Evolutionary conservation across 192 early-diverging fungal species (phyloP), one percentile per base, ranked within the genome.

Genomic region (Backusella australiensis): DNA sequence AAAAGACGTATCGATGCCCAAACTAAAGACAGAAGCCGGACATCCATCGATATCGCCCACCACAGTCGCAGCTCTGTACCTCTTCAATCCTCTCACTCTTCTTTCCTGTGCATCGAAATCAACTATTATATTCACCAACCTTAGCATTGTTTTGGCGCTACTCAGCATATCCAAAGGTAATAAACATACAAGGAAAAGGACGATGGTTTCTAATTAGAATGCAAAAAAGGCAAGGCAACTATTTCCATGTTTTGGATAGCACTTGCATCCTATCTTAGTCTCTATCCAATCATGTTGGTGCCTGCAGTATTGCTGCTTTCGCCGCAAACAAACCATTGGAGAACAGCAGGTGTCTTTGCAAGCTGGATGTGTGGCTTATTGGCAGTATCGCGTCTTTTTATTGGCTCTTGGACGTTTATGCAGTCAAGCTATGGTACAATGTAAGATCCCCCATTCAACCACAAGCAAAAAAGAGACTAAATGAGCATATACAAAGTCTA

Each of bases 1-100:
- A 29, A 38, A 74, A 11, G 75, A 79, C 44, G 42, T 6, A 19
- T 34, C 39, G 6, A 5, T 3, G 4, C 39, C 41, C 29, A 69
- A 56, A 84, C 87, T 66, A 74, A 78, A 68, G 74, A 76, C 49
- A 41, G 75, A 73, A 15, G n/a, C 66, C 5, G 78, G 80, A 39
- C 67, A 19, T 1, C 1, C n/a, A 4, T 34, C 41, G 4, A 76
- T 82, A 17, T 44, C 38, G 21, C 82, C 82, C 23, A 29, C 59
- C 1, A 73, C 53, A 6, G 82, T 83, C 2, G 78, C 75, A 39
- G 71, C 71, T 7, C 36, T 83, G 11, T 96, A 91, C 81, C 81
- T 99, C 19, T 91, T 96, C 79, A 97, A 96, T 80, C 97, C 97
- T 39, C 87, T 90, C 36, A 93, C 90, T 6, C 83, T 99, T 35